Evolutionary conservation across 306 rosid species (phyloP), one percentile per base, ranked within the genome.

Genomic region (Sindora glabra): DNA sequence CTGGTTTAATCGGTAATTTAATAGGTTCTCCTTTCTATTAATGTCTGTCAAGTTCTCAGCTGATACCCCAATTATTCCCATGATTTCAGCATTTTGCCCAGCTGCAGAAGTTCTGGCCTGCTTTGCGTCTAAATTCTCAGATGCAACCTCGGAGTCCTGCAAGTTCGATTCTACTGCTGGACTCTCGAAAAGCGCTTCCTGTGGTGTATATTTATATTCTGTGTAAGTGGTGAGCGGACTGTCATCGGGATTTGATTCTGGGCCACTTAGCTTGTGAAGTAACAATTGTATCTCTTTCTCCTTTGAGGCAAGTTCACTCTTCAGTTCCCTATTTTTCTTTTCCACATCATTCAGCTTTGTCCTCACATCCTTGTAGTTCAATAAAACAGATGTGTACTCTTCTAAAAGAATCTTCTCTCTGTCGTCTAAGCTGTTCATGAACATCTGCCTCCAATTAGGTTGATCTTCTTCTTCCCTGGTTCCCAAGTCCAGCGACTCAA

Each of bases 261-360:
- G 42, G 59, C 9, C 22, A 34, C 16, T 56, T 24, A 68, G 26
- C 69, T 83, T 88, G 51, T 60, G 65, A 42, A 70, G n/a, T n/a
- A n/a, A 65, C 62, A 56, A 16, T 67, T 77, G 68, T 25, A 94
- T 77, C 74, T 78, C 77, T 23, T 80, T 67, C 29, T 94, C 95
- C 69, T 82, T 94, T 0, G 77, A 56, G 52, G 81, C 64, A 61
- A 82, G 57, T 9, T 37, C 56, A 65, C 63, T 51, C 77, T 82
- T 89, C 72, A 94, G 14, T 45, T 84, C 99, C 70, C 76, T 82
- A 50, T 82, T 89, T 65, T 89, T 89, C 62, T 71, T 74, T 73
- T 82, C 95, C 30, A 65, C 76, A 33, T 86, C 81, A 26, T 60
- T 62, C 8, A 94, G 88, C 78, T 79, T 84, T 71, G 17, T 83